A percentile compares a stretch with the other conserved stretches of the same genome.
Evolutionary conservation across 139 green algal species (phyloP).

Genomic region (Chlamydomonas incerta): DNA sequence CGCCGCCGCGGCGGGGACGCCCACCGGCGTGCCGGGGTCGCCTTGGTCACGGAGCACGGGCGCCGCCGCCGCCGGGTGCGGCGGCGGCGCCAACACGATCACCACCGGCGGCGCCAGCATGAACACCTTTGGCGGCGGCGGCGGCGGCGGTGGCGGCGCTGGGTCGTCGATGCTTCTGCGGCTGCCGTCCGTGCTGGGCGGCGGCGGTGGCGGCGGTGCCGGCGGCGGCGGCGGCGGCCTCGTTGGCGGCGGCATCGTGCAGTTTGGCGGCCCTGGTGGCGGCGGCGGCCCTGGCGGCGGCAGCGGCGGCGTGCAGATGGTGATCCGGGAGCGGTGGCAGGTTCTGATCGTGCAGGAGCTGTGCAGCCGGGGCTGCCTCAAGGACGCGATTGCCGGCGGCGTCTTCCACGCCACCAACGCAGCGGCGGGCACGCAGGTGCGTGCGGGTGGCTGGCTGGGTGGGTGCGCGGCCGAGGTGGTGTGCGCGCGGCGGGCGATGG

Average conservation of each 20-base stretch:
- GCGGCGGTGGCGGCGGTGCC: too few relatives aligned
- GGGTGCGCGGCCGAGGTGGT: too few relatives aligned
- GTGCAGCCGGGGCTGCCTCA: slow-evolving; percentile 27
- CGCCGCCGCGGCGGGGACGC: background rate
- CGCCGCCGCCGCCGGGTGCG: too few relatives aligned
- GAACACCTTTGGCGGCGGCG: background rate
- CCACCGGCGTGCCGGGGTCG: background rate
- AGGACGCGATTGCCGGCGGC: slow-evolving; percentile 4
- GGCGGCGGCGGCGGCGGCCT: too few relatives aligned
- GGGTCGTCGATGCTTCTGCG: background rate
- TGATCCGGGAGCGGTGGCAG: slow-evolving; percentile 20
- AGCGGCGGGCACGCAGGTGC: slow-evolving; percentile 20
- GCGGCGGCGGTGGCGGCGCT: too few relatives aligned
- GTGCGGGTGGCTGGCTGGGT: background rate
- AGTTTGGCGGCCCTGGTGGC: background rate
- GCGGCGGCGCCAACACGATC: too few relatives aligned
- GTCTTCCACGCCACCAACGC: slow-evolving; percentile 25
- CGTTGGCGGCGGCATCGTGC: too few relatives aligned
- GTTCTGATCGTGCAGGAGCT: slow-evolving; percentile 42
- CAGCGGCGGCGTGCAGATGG: background rate
- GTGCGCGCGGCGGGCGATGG: too few relatives aligned
- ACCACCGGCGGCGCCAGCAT: too few relatives aligned
- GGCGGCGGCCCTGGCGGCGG: background rate
- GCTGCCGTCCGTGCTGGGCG: background rate
- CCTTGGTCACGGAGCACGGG: background rate